Evolutionary conservation across 192 early-diverging fungal species (phyloP).

Genomic region (Diversispora epigaea): DNA sequence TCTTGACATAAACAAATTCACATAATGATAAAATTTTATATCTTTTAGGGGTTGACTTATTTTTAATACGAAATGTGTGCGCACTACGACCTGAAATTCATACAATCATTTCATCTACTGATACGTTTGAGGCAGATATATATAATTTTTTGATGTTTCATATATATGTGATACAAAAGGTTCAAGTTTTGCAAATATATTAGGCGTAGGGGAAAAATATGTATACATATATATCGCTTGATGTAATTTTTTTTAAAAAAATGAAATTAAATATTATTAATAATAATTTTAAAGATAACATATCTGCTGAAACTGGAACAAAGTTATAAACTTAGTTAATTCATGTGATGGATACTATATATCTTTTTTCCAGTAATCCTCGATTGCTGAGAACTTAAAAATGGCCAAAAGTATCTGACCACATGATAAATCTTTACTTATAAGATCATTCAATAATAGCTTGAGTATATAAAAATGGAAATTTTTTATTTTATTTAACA

Average conservation of each 20-base stretch:
- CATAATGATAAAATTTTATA: neutral
- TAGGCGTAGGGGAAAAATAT: neutral
- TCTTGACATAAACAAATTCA: neutral
- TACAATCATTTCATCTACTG: neutral
- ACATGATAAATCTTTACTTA: too few relatives aligned
- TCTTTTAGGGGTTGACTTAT: neutral
- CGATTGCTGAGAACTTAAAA: neutral
- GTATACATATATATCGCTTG: neutral
- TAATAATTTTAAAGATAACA: neutral
- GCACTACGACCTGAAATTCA: neutral
- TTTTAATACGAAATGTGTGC: neutral
- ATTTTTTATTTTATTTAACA: too few relatives aligned
- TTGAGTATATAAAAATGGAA: too few relatives aligned
- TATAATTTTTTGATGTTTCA: neutral
- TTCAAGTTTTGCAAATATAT: neutral
- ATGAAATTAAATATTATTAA: neutral
- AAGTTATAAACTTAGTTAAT: neutral
- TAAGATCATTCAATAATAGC: too few relatives aligned
- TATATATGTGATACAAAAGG: neutral
- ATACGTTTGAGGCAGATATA: neutral
- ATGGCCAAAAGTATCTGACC: conserved; percentile 1
- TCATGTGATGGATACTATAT: neutral
- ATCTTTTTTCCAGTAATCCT: neutral
- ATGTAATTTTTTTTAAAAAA: neutral
- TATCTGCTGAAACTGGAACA: conserved; percentile 5